phyloP scores from a whole-genome alignment of 2,329 filamentous ascomycete species.

The Paracoccidioides lutzii region DNA sequence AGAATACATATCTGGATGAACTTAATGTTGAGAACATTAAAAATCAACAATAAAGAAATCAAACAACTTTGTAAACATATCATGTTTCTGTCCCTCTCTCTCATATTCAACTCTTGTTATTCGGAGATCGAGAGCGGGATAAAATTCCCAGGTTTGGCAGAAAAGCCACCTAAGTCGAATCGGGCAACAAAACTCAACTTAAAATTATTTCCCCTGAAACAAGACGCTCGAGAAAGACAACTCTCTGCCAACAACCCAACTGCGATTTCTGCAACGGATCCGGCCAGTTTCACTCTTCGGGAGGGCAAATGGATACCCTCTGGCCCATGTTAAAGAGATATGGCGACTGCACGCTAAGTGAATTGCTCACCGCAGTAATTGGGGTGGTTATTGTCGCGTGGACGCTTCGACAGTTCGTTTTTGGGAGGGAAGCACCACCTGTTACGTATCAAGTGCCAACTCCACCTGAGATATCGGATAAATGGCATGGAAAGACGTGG shows the following conservation, averaged over 20 bases:
- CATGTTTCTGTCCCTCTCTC: no score
- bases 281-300: neutral
- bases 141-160: neutral
- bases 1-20: no score
- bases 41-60: no score
- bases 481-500: constrained; percentile 23
- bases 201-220: neutral
- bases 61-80: no score
- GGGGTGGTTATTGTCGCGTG: constrained; percentile 3
- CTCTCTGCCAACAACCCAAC: neutral
- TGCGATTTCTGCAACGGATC: neutral
- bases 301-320: constrained; percentile 6
- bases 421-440: constrained; percentile 20
- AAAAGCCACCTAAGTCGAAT: neutral
- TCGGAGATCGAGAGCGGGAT: constrained; percentile 1
- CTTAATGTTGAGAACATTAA: no score
- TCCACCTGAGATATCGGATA: constrained; percentile 22
- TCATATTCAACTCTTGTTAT: no score
- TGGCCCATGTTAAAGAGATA: constrained; percentile 1
- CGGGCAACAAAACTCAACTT: neutral
- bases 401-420: constrained; percentile 3
- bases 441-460: constrained; percentile 28
- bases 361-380: constrained; percentile 5
- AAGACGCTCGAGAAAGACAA: neutral
- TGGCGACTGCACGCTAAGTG: neutral